Percentiles rank a stretch among this genome's conserved stretches.
These are phyloP conservation scores for Glycine latifolia DNA, from an alignment of 306 rosid genomes.

Conservation along the genomic window DNA sequence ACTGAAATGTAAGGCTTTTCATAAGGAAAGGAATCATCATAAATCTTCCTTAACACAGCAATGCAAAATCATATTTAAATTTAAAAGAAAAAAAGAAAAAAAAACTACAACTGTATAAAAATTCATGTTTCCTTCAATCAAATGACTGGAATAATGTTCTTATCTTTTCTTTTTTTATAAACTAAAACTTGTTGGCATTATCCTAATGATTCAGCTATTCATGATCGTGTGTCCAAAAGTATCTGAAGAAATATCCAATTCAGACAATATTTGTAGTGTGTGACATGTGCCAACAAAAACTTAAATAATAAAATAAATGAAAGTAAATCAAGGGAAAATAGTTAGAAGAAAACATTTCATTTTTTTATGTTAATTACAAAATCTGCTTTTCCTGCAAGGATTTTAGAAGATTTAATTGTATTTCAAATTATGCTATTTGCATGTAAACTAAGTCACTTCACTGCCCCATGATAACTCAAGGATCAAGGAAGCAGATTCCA, in stretches of 20 bases:
- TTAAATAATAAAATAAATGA: not conserved
- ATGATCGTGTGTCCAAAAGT: not conserved
- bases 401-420: slow-evolving; percentile 14
- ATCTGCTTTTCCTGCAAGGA: not conserved
- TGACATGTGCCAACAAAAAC: not conserved
- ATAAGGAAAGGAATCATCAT: not conserved
- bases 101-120: not conserved
- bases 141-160: not conserved
- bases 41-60: not conserved
- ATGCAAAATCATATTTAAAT: not conserved
- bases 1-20: not conserved
- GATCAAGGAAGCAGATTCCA: slow-evolving; percentile 4
- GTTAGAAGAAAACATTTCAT: not conserved
- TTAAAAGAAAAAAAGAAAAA: too few species aligned
- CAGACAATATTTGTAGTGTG: not conserved
- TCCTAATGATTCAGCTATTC: not conserved
- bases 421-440: slow-evolving; percentile 21
- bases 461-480: slow-evolving; percentile 14
- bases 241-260: slow-evolving; percentile 1
- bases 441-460: slow-evolving; percentile 18
- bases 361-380: slow-evolving; percentile 4
- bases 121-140: not conserved
- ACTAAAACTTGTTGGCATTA: not conserved
- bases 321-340: not conserved
- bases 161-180: not conserved